phyloP scores from a whole-genome alignment of 2,329 filamentous ascomycete species.

The Neonectria magnoliae region DNA sequence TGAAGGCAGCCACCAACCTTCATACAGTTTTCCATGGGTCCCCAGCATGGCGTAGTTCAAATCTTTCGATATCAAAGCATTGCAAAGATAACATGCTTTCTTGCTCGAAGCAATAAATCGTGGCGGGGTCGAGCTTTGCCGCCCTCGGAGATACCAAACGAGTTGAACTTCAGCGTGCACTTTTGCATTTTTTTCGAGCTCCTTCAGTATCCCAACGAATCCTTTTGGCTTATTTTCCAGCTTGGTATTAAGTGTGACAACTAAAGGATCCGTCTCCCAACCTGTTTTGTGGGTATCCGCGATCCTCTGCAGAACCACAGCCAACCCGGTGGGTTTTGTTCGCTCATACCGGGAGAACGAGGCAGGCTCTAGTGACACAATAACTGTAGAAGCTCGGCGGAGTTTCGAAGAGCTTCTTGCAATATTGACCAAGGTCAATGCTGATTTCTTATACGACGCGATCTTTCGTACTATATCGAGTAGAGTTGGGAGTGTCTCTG shows the following conservation, averaged over 20 bases:
- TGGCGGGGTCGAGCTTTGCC: constrained; percentile 11
- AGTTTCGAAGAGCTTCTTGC: neutral
- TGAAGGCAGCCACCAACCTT: constrained; percentile 28
- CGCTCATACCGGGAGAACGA: constrained; percentile 5
- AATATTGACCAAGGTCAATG: constrained; percentile 16
- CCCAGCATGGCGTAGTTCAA: constrained; percentile 18
- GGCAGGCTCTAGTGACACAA: neutral
- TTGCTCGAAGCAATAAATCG: constrained; percentile 36
- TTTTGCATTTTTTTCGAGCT: constrained; percentile 9
- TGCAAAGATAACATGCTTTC: constrained; percentile 35
- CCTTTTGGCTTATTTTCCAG: neutral
- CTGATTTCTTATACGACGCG: constrained; percentile 27
- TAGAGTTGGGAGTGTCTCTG: constrained; percentile 1
- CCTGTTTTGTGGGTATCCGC: neutral
- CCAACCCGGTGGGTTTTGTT: neutral
- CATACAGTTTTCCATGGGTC: constrained; percentile 34
- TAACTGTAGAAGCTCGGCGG: neutral
- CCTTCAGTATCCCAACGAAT: neutral
- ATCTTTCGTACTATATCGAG: constrained; percentile 30
- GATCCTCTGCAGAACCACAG: neutral
- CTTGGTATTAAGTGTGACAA: neutral
- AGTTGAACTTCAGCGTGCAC: constrained; percentile 40
- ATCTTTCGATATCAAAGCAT: constrained; percentile 25
- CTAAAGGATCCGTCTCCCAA: constrained; percentile 6
- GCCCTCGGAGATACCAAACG: constrained; percentile 27